Evolutionary conservation across 352 stramenopile species (phyloP).

Genomic region (Phytophthora cactorum): DNA sequence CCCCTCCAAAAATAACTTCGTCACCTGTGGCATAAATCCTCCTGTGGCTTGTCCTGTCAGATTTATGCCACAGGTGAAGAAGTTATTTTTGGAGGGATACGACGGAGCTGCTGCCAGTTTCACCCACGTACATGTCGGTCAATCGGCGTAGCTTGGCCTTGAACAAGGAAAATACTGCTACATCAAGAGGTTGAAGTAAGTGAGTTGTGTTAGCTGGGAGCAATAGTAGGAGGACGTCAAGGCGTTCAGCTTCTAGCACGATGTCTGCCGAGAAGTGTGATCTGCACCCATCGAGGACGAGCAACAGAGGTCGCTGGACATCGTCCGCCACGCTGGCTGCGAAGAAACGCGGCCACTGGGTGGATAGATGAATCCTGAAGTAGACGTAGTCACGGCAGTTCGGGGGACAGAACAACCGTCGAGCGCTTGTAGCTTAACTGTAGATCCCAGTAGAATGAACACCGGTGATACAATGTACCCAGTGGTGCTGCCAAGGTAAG

Average conservation of each 20-base stretch:
- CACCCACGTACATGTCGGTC: not conserved
- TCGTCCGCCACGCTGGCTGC: not conserved
- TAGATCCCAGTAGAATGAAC: not conserved
- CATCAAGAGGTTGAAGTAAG: not conserved
- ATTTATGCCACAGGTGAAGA: no score
- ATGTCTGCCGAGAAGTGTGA: not conserved
- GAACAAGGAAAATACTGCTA: not conserved
- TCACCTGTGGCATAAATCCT: no score
- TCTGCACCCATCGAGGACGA: not conserved
- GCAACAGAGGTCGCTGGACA: not conserved
- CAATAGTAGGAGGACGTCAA: not conserved
- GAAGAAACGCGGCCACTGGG: not conserved
- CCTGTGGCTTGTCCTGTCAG: no score
- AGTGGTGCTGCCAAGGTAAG: not conserved
- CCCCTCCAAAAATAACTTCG: no score
- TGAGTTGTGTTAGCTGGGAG: not conserved
- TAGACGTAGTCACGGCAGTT: not conserved
- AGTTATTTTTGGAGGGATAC: no score
- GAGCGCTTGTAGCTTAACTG: not conserved
- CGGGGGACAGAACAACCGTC: not conserved
- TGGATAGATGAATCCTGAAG: not conserved
- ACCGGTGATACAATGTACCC: not conserved
- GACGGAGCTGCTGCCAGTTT: not conserved
- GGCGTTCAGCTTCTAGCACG: not conserved
- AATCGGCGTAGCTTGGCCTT: not conserved